Evolutionary conservation across 2,329 filamentous ascomycete species (phyloP).

Genomic region (Fusarium equiseti): DNA sequence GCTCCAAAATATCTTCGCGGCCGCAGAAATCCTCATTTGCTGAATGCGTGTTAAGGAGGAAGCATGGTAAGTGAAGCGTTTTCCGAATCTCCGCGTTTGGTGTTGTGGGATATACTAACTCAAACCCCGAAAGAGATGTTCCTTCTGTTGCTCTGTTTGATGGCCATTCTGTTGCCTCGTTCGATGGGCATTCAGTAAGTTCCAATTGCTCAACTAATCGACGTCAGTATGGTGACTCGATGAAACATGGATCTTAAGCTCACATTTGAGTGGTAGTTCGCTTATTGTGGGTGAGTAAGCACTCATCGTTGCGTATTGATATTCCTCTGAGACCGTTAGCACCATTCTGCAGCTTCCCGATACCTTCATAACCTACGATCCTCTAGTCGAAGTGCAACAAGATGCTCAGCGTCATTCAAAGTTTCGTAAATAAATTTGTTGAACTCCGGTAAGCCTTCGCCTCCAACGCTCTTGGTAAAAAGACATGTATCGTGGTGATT

Average conservation of each 20-base stretch:
- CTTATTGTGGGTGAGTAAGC: conserved; percentile 1
- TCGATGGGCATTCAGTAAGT: not conserved
- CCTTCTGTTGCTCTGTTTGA: conserved; percentile 2
- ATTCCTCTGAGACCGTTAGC: not conserved
- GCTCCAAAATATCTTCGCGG: conserved; percentile 1
- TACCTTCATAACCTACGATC: not conserved
- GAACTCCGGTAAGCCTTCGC: not conserved
- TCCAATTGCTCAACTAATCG: not conserved
- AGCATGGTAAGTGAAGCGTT: not conserved
- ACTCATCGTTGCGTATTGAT: conserved; percentile 1
- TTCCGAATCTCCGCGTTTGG: not conserved
- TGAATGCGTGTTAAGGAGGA: not conserved
- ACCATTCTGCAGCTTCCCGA: not conserved
- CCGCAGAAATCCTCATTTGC: not conserved
- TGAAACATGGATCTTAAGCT: not conserved
- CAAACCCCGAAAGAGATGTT: conserved; percentile 2
- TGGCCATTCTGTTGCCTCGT: conserved; percentile 1
- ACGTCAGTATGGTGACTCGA: not conserved
- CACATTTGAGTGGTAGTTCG: not conserved
- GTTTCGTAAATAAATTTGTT: not conserved
- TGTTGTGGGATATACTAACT: not conserved
- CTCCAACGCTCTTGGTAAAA: not conserved
- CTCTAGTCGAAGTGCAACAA: conserved; percentile 1
- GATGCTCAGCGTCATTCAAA: not conserved
- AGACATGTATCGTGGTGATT: conserved; percentile 1